These are phyloP conservation scores for Carnegiea gigantea DNA, from an alignment of 179 eudicot genomes.

Conservation along the genomic window DNA sequence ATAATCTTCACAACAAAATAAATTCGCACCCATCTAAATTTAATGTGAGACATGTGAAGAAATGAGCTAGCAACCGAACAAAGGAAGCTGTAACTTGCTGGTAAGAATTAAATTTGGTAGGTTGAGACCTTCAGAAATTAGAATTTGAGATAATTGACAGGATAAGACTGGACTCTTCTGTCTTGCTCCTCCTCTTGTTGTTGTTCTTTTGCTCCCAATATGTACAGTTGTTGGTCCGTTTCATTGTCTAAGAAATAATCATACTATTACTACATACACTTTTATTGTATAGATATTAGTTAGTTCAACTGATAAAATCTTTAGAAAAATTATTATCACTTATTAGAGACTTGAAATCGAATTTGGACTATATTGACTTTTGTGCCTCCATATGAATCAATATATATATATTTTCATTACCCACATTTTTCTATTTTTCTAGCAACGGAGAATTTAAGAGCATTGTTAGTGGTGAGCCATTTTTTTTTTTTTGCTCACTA, in stretches of 20 bases:
- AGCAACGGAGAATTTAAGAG: neutral
- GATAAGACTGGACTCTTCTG: neutral
- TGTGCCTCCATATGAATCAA: too few relatives aligned
- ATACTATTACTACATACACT: neutral
- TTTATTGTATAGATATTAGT: too few relatives aligned
- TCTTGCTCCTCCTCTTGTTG: neutral
- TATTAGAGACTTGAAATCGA: too few relatives aligned
- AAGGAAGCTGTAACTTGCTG: conserved; percentile 23
- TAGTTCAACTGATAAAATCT: too few relatives aligned
- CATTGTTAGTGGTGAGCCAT: too few relatives aligned
- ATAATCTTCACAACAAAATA: neutral
- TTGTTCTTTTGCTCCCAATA: neutral
- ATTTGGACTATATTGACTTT: too few relatives aligned
- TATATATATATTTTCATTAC: neutral
- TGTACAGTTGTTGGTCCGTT: neutral
- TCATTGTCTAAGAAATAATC: neutral
- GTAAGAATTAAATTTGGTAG: conserved; percentile 26
- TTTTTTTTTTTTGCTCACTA: too few relatives aligned
- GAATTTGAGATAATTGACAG: neutral
- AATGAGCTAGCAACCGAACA: conserved; percentile 8
- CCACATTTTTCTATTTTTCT: neutral
- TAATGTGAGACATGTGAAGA: conserved; percentile 19
- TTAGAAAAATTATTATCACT: too few relatives aligned
- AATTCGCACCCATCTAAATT: conserved; percentile 8
- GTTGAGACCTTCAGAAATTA: neutral